Evolutionary conservation across 768 basidiomycete species (phyloP).

Genomic region (Leccinum truebloodii): DNA sequence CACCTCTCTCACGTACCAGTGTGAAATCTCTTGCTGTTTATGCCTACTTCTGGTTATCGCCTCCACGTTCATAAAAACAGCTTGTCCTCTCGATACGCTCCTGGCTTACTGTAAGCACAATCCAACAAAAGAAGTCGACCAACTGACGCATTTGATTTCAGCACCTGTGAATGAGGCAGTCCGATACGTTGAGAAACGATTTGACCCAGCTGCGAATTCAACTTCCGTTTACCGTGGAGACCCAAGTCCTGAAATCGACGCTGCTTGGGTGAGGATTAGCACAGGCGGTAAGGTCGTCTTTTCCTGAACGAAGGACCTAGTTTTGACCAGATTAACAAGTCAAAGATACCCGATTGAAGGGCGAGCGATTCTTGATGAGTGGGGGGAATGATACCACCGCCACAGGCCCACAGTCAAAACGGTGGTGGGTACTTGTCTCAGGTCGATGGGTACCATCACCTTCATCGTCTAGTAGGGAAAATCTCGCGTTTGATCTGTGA

Average conservation of each 20-base stretch:
- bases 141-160: not conserved
- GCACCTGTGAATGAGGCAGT: conserved; percentile 8
- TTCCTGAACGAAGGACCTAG: not conserved
- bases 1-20: too few species aligned
- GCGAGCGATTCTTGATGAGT: conserved; percentile 9
- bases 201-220: not conserved
- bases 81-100: not conserved
- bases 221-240: conserved; percentile 6
- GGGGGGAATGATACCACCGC: conserved; percentile 6
- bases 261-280: conserved; percentile 4
- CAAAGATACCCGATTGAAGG: conserved; percentile 5
- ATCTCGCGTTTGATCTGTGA: not conserved
- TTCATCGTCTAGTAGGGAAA: conserved; percentile 10
- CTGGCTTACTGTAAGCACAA: not conserved
- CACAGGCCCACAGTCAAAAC: not conserved
- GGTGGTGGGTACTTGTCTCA: conserved; percentile 15
- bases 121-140: not conserved
- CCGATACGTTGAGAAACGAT: conserved; percentile 1
- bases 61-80: not conserved
- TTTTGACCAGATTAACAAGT: not conserved
- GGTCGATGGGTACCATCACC: conserved; percentile 11
- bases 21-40: not conserved
- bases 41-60: not conserved
- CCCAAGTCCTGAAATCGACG: conserved; percentile 10
- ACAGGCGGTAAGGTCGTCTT: not conserved